These are phyloP conservation scores for Trichoderma hamatum DNA, from an alignment of 2,329 filamentous ascomycete species.

Conservation along the genomic window DNA sequence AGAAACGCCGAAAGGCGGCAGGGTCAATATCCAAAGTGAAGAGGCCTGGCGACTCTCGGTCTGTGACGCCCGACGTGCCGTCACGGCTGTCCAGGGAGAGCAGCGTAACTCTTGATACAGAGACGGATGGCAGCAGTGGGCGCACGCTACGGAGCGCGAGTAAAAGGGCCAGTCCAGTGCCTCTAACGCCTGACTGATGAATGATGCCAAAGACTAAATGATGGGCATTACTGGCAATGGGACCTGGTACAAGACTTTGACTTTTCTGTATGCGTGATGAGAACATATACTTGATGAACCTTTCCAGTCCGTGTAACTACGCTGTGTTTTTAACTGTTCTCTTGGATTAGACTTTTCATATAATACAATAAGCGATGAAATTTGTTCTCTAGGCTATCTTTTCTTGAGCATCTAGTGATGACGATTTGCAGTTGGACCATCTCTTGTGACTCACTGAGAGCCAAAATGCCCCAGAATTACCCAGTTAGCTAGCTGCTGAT, in stretches of 20 bases:
- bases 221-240: constrained; percentile 16
- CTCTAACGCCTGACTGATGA: constrained; percentile 11
- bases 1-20: constrained; percentile 56
- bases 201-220: constrained; percentile 8
- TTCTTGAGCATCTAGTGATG: background rate
- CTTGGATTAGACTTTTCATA: constrained; percentile 1
- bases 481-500: background rate
- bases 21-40: constrained; percentile 46
- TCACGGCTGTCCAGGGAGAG: constrained; percentile 57
- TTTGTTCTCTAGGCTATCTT: background rate
- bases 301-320: background rate
- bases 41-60: constrained; percentile 53
- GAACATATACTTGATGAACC: constrained; percentile 2
- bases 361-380: background rate
- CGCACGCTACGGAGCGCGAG: constrained; percentile 34
- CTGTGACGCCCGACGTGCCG: constrained; percentile 57
- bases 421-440: background rate
- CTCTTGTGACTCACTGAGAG: background rate
- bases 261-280: constrained; percentile 18
- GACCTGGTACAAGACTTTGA: constrained; percentile 1
- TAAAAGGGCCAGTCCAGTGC: constrained; percentile 30
- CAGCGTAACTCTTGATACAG: constrained; percentile 37
- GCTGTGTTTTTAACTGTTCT: background rate
- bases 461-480: background rate
- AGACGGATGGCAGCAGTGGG: constrained; percentile 30